Evolutionary conservation across 2,329 filamentous ascomycete species (phyloP).

Genomic region (Exophiala sideris): DNA sequence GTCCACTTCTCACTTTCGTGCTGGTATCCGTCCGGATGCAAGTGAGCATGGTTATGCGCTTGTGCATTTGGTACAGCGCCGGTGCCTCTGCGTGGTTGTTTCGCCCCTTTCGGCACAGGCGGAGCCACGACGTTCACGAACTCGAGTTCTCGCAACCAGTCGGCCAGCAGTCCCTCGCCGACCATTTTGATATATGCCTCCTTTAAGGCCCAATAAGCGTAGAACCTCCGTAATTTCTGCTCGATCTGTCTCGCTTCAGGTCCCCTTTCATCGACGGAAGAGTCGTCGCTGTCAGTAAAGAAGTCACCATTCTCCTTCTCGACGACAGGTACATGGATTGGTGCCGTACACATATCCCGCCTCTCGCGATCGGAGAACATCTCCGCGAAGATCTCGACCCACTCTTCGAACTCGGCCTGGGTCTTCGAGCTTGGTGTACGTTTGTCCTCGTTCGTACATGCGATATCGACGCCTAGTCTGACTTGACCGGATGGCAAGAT

Average conservation of each 20-base stretch:
- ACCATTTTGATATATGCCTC: constrained; percentile 67
- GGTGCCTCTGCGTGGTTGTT: background rate
- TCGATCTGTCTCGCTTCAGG: constrained; percentile 42
- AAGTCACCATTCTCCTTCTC: constrained; percentile 33
- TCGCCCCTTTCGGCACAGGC: constrained; percentile 43
- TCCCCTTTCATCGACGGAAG: background rate
- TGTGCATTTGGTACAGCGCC: background rate
- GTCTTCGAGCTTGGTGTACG: constrained; percentile 48
- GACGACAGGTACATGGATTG: constrained; percentile 32
- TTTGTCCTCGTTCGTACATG: constrained; percentile 57
- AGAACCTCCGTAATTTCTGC: constrained; percentile 59
- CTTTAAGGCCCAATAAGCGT: constrained; percentile 63
- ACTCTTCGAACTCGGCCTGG: constrained; percentile 52
- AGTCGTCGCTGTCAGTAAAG: constrained; percentile 1
- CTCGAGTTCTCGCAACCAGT: constrained; percentile 59
- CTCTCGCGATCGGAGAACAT: constrained; percentile 57
- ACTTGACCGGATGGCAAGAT: constrained; percentile 10
- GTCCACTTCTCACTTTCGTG: constrained; percentile 31
- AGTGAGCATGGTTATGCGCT: background rate
- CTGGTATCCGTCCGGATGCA: background rate
- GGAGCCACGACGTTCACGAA: constrained; percentile 58
- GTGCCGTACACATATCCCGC: constrained; percentile 50
- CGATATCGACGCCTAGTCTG: constrained; percentile 58
- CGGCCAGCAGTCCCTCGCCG: constrained; percentile 60
- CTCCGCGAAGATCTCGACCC: constrained; percentile 58